phyloP scores from a whole-genome alignment of 2,329 filamentous ascomycete genomes.

The Ilyonectria robusta region DNA sequence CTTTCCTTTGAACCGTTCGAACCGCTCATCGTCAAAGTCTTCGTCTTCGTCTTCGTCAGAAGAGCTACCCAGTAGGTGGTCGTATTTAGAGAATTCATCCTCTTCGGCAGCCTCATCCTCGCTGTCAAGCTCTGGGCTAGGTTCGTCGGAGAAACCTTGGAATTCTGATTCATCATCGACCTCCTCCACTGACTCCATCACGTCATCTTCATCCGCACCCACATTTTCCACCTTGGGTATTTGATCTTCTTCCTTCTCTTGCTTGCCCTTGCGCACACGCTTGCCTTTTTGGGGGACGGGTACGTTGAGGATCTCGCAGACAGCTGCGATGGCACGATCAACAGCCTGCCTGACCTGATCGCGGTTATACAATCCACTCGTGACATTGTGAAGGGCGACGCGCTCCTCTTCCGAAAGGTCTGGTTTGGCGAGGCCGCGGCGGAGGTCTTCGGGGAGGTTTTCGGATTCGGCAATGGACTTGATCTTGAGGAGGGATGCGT shows the following conservation, averaged over 20 bases:
- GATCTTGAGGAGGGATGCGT: constrained; percentile 67
- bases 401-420: constrained; percentile 67
- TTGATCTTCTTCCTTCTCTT: constrained; percentile 46
- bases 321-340: constrained; percentile 62
- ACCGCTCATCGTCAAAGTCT: constrained; percentile 53
- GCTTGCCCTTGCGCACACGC: constrained; percentile 50
- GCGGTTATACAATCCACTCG: constrained; percentile 69
- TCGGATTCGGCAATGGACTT: constrained; percentile 66
- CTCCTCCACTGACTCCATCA: constrained; percentile 42
- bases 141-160: constrained; percentile 53
- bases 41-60: constrained; percentile 55
- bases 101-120: constrained; percentile 52
- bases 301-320: constrained; percentile 65
- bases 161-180: constrained; percentile 52
- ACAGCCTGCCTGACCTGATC: constrained; percentile 65
- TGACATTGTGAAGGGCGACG: constrained; percentile 70
- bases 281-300: constrained; percentile 60
- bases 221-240: constrained; percentile 27
- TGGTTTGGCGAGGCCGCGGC: constrained; percentile 63
- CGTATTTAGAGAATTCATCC: constrained; percentile 57
- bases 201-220: constrained; percentile 37
- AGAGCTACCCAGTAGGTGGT: constrained; percentile 61
- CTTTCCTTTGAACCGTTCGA: constrained; percentile 50
- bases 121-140: constrained; percentile 37
- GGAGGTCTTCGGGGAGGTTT: constrained; percentile 65